Base-by-base conservation (phyloP, 129 eudicot genomes). In the Kitagawia praeruptora region DNA sequence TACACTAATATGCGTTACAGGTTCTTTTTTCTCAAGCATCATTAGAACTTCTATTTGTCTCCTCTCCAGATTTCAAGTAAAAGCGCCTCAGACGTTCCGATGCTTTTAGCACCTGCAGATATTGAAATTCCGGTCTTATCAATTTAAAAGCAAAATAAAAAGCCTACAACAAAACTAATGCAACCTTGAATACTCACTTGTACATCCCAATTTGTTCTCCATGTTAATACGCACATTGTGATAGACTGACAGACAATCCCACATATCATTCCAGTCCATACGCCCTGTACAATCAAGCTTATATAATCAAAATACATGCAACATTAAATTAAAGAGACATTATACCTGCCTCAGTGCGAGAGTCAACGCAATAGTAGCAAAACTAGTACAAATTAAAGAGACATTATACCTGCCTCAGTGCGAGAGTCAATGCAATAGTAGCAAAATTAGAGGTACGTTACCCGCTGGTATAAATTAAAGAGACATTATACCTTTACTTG, bases 201-300 rank as follows among this genome's bases (percentile, higher is more conserved):
- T 40, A 82, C 82, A 75, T 85, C 93, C 96, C 93, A 91, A 49
- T 91, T 79, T 16, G 91, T 91, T 79, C 78, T 88, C 91, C 91
- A 87, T 70, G 89, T 71, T 84, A 91, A 64, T 83, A 77, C 77
- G 37, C 80, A 37, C 1, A 91, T 82, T 2, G 87, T 82, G 45
- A 84, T 48, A 0, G 92, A 70, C 79, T 91, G 89, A 63, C 82
- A 46, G 31, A 80, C 85, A 56, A 89, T 80, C 48, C 93, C 96
- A 61, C 81, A 74, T 16, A 91, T 83, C 96, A 91, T 91, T 85
- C 96, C 96, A 23, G 87, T 80, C 93, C 96, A 91, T 80, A 91
- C 81, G 15, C 96, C 96, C 96, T 91, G 56, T 51, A 8, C 37
- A 79, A 45, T 47, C 80, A 67, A 73, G 27, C 31, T 44, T 10